Percentiles rank a stretch among this genome's conserved stretches.
Conservation (phyloP, 495 filamentous ascomycete genomes). For the Penicillium robsamsonii region DNA sequence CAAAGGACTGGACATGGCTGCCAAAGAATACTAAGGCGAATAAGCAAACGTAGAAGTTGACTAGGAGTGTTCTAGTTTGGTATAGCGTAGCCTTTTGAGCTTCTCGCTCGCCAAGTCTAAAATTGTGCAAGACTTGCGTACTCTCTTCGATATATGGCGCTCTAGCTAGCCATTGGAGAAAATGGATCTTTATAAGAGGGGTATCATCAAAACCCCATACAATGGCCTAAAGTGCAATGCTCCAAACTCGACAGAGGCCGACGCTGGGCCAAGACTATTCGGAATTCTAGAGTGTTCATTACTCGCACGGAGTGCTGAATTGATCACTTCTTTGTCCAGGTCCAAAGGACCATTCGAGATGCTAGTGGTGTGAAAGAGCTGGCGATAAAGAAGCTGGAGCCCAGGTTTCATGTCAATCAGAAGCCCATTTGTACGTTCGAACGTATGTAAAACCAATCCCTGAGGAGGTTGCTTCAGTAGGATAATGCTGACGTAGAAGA, state of each 20-base stretch:
- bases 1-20: neutral
- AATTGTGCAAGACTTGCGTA: neutral
- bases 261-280: neutral
- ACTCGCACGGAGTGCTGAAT: neutral
- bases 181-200: neutral
- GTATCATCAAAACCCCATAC: neutral
- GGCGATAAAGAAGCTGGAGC: neutral
- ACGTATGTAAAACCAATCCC: neutral
- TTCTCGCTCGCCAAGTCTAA: neutral
- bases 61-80: neutral
- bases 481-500: neutral
- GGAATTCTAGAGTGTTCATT: neutral
- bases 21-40: neutral
- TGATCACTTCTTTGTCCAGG: neutral
- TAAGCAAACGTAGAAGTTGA: neutral
- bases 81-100: neutral
- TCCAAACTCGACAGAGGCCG: neutral
- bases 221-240: neutral
- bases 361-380: neutral
- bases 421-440: neutral
- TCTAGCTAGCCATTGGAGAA: neutral
- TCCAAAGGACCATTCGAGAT: neutral
- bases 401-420: neutral
- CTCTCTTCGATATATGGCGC: neutral
- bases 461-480: neutral